Conservation (phyloP, 352 stramenopile genomes). For the Elongisporangium anandrum region DNA sequence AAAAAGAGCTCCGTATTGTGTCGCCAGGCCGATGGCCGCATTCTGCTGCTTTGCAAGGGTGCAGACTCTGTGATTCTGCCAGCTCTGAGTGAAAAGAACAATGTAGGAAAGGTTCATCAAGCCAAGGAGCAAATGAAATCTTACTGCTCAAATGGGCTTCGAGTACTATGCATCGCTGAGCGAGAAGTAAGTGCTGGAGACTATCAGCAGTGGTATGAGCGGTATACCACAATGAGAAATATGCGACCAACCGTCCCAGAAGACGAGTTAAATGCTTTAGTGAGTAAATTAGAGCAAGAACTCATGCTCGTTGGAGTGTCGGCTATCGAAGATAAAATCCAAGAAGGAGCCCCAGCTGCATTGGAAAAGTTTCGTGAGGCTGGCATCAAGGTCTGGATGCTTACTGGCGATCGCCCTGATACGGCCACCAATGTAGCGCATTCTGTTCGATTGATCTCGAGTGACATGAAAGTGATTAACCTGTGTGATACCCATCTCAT, state of each 20-base stretch:
- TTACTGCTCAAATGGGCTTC: conserved; percentile 57
- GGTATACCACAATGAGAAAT: conserved; percentile 23
- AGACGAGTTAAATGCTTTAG: conserved; percentile 22
- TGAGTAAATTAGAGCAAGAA: conserved; percentile 41
- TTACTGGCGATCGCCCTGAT: conserved; percentile 59
- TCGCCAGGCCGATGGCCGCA: conserved; percentile 20
- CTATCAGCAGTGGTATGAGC: conserved; percentile 42
- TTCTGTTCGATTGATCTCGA: conserved; percentile 42
- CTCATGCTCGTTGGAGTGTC: conserved; percentile 51
- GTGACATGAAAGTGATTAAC: conserved; percentile 47
- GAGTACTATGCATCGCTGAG: conserved; percentile 70
- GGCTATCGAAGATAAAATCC: conserved; percentile 68
- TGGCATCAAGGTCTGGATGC: conserved; percentile 76
- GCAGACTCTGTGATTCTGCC: conserved; percentile 85
- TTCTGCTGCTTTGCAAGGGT: conserved; percentile 76
- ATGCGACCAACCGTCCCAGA: conserved; percentile 15
- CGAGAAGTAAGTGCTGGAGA: conserved; percentile 43
- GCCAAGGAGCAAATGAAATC: conserved; percentile 42
- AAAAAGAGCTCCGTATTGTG: conserved; percentile 68
- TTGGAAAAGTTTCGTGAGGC: conserved; percentile 55
- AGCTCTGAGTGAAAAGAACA: conserved; percentile 27
- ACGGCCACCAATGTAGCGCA: conserved; percentile 64
- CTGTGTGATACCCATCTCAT: conserved; percentile 23
- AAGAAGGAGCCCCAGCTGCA: conserved; percentile 47
- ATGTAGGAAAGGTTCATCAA: conserved; percentile 17